These are phyloP conservation scores for Oxyria digyna DNA, from an alignment of 148 eudicot species.

Conservation along the genomic window DNA sequence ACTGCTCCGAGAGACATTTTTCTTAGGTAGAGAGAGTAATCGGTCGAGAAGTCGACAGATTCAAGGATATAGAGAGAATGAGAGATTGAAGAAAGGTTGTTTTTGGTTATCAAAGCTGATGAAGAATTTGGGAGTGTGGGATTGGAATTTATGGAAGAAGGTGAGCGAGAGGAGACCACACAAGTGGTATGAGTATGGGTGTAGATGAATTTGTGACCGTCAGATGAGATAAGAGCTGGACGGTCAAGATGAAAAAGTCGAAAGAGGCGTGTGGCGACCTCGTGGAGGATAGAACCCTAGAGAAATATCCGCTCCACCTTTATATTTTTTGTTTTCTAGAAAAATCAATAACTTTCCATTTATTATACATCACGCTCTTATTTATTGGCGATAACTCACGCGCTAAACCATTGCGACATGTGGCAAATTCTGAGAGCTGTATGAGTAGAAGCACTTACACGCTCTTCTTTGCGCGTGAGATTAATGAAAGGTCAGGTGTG, in stretches of 20 bases:
- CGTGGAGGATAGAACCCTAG: slow-evolving; percentile 35
- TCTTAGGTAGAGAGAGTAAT: background rate
- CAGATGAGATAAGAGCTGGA: slow-evolving; percentile 26
- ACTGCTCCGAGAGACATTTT: slow-evolving; percentile 7
- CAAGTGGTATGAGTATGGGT: slow-evolving; percentile 5
- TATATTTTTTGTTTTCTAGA: background rate
- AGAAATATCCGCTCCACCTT: slow-evolving; percentile 18
- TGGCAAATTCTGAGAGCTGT: background rate
- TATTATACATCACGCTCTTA: background rate
- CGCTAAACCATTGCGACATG: background rate
- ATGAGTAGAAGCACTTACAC: background rate
- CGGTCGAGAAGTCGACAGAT: background rate
- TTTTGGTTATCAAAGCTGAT: background rate
- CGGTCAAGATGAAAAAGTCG: slow-evolving; percentile 22
- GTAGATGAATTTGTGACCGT: slow-evolving; percentile 19
- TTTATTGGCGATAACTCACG: background rate
- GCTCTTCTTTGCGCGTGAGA: background rate
- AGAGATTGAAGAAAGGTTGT: background rate
- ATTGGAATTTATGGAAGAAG: background rate
- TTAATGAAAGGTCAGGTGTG: background rate
- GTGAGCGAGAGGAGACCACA: slow-evolving; percentile 2
- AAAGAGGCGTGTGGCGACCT: slow-evolving; percentile 69
- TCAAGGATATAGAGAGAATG: background rate
- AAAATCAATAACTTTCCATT: background rate
- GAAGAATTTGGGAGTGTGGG: background rate